phyloP scores from a whole-genome alignment of 2,329 filamentous ascomycete species.

The Neonectria sp. region DNA sequence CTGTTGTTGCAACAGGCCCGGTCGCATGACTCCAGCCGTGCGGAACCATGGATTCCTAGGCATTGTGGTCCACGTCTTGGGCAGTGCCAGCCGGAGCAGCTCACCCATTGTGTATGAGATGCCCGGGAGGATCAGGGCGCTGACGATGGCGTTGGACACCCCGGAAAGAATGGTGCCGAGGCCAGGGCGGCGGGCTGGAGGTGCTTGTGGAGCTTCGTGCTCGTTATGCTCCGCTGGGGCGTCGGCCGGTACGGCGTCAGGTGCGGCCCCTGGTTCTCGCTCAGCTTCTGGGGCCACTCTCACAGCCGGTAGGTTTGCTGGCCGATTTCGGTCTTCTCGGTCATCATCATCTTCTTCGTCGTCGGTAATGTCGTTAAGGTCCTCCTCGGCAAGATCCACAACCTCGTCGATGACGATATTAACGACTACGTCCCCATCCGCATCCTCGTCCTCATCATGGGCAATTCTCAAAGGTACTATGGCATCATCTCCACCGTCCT shows the following conservation, averaged over 20 bases:
- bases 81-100: conserved; percentile 77
- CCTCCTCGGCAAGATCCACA: conserved; percentile 41
- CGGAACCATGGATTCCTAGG: conserved; percentile 43
- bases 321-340: conserved; percentile 35
- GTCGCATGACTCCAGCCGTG: conserved; percentile 55
- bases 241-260: conserved; percentile 15
- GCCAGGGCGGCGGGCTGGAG: conserved; percentile 52
- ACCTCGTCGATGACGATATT: conserved; percentile 54
- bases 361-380: conserved; percentile 56
- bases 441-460: conserved; percentile 39
- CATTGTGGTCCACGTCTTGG: conserved; percentile 74
- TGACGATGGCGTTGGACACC: conserved; percentile 65
- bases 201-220: conserved; percentile 54
- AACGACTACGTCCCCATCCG: conserved; percentile 50
- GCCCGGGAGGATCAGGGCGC: conserved; percentile 81
- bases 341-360: conserved; percentile 59
- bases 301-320: conserved; percentile 11
- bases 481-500: conserved; percentile 39
- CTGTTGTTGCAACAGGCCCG: conserved; percentile 82
- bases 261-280: conserved; percentile 7
- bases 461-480: conserved; percentile 36
- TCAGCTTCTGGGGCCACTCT: conserved; percentile 17
- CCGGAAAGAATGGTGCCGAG: conserved; percentile 57
- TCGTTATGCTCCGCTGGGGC: conserved; percentile 38
- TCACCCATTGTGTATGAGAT: conserved; percentile 87